These are phyloP conservation scores for Claviceps cyperi DNA, from an alignment of 2,329 filamentous ascomycete genomes.

Conservation along the genomic window DNA sequence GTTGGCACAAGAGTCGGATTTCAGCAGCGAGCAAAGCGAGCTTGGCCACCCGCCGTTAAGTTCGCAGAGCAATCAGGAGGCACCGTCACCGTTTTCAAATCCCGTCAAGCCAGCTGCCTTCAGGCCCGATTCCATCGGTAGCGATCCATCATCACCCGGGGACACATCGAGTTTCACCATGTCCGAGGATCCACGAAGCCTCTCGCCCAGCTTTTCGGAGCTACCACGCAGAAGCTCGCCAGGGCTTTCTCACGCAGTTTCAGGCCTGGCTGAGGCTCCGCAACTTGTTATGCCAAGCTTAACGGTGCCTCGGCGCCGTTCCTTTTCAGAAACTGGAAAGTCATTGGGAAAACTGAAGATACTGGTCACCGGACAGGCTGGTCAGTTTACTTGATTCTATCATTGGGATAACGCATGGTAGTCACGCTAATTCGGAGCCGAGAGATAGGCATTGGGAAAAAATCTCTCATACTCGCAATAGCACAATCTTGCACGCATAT, in stretches of 20 bases:
- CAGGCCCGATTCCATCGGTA: slow-evolving; percentile 22
- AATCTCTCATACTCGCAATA: slow-evolving; percentile 76
- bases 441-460: slow-evolving; percentile 63
- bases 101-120: slow-evolving; percentile 14
- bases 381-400: slow-evolving; percentile 26
- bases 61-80: slow-evolving; percentile 7
- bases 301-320: slow-evolving; percentile 72
- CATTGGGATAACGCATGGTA: background rate
- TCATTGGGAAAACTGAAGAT: slow-evolving; percentile 76
- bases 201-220: slow-evolving; percentile 10
- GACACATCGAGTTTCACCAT: slow-evolving; percentile 33
- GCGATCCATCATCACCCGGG: slow-evolving; percentile 36
- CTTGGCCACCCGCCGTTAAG: slow-evolving; percentile 1
- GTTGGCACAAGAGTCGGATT: background rate
- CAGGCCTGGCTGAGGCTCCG: slow-evolving; percentile 26
- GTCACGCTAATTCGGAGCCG: background rate
- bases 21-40: background rate
- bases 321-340: slow-evolving; percentile 80
- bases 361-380: slow-evolving; percentile 67
- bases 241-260: slow-evolving; percentile 8
- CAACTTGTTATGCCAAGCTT: slow-evolving; percentile 98
- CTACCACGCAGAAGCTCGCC: slow-evolving; percentile 9
- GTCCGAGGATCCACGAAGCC: slow-evolving; percentile 17
- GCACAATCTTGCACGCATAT: slow-evolving; percentile 81
- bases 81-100: slow-evolving; percentile 14